Evolutionary conservation across 441 rosid species (phyloP).

Genomic region (Pelargonium myrrhifolium): DNA sequence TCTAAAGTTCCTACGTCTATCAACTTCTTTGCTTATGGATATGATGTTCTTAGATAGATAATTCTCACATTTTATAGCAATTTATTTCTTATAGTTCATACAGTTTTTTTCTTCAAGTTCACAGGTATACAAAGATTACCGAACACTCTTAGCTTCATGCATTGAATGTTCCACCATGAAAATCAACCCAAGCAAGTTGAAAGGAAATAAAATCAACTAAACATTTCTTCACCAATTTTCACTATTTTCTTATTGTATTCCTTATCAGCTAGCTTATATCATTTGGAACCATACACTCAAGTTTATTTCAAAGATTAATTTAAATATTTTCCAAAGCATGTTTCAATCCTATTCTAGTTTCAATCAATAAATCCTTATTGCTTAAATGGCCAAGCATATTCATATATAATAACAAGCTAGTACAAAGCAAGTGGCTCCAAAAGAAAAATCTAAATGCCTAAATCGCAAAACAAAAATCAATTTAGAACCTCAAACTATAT

Average conservation of each 20-base stretch:
- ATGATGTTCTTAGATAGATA: too few relatives aligned
- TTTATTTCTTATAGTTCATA: too few relatives aligned
- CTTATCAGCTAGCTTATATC: too few relatives aligned
- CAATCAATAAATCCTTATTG: not conserved
- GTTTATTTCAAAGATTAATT: too few relatives aligned
- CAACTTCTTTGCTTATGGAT: too few relatives aligned
- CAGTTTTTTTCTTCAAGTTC: not conserved
- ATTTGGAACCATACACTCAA: too few relatives aligned
- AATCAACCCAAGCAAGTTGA: not conserved
- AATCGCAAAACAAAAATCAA: not conserved
- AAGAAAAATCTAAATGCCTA: not conserved
- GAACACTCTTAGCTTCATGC: not conserved
- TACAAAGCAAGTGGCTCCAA: not conserved
- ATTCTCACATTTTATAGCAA: too few relatives aligned
- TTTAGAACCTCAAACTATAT: not conserved
- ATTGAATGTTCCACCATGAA: not conserved
- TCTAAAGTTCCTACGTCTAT: not conserved
- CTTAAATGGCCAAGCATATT: not conserved
- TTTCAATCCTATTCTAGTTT: not conserved
- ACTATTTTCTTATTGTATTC: not conserved
- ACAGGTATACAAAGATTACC: not conserved
- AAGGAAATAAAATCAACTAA: not conserved
- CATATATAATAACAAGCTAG: not conserved
- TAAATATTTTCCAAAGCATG: not conserved
- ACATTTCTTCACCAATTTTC: not conserved